Base-by-base conservation (phyloP, 108 stramenopile species). In the Stephanodiscus minutulus region DNA sequence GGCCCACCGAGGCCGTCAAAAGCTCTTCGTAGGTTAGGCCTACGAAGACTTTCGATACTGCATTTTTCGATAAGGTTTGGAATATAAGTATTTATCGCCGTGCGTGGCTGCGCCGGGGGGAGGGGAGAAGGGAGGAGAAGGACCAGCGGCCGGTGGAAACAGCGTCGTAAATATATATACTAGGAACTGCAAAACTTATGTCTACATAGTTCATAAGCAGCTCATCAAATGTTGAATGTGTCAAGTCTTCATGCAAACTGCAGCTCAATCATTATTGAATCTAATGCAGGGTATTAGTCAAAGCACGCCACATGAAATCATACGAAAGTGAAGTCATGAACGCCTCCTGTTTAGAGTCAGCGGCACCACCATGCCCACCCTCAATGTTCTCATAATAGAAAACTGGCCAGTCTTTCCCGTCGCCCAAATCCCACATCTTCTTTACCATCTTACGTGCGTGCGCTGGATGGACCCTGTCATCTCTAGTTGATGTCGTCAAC, bases 371-470 rank as follows among this genome's bases (percentile, higher is more conserved):
- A 61, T 93, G 91, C 18, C 97, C 97, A 10, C 96, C 96, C 81
- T 98, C 97, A 33, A 96, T 95, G 57, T 96, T 96, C 66, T 98
- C 97, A 61, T 93, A 98, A 70, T 98, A 96, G 75, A 87, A 89
- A 1, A 96, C 90, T 1, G 88, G 91, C 87, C 87, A 89, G 24
- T 85, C 72, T 47, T 89, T 88, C n/a, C 81, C 90, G 57, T 90
- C 64, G 31, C 86, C 88, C 48, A 82, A 46, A 62, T 88, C 88
- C 83, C 90, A 89, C 50, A 88, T 63, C 41, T 86, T 88, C 72
- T 91, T 91, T 35, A 94, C 97, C 79, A 96, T 91, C 64, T 96
- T 96, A 3, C 97, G 76, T 8, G 97, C 95, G 72, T 97, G 97
- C 13, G 82, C 95, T 9, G 97, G 97, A 79, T 96, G 95, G 24